phyloP scores from a whole-genome alignment of 2,329 filamentous ascomycete genomes.

The Mollisia scopiformis region DNA sequence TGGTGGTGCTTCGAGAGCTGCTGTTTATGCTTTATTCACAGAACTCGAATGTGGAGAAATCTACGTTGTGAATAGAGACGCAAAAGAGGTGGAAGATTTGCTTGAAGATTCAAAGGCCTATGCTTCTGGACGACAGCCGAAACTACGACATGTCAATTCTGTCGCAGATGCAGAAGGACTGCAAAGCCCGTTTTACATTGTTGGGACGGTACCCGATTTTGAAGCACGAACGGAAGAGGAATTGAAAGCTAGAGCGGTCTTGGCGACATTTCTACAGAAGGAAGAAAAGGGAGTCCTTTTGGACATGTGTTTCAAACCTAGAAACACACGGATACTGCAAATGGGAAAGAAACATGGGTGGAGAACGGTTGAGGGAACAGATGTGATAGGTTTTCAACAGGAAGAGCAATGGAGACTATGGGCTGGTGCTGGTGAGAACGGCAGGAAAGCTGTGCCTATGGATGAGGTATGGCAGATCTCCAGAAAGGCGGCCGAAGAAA shows the following conservation, averaged over 20 bases:
- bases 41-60: constrained; percentile 69
- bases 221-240: constrained; percentile 67
- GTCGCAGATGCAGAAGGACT: constrained; percentile 50
- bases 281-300: constrained; percentile 67
- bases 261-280: constrained; percentile 40
- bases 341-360: constrained; percentile 60
- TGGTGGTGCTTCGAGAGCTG: constrained; percentile 74
- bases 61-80: constrained; percentile 77
- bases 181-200: constrained; percentile 65
- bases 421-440: constrained; percentile 37
- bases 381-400: constrained; percentile 46
- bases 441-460: constrained; percentile 27
- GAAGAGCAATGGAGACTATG: constrained; percentile 44
- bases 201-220: constrained; percentile 76
- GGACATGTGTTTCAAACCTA: constrained; percentile 85
- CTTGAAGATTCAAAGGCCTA: constrained; percentile 57
- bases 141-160: constrained; percentile 19
- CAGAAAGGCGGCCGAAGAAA: constrained; percentile 38
- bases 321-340: constrained; percentile 65
- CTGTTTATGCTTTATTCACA: constrained; percentile 71
- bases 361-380: constrained; percentile 43
- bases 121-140: neutral
- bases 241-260: constrained; percentile 50
- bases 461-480: constrained; percentile 39
- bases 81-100: constrained; percentile 67